Conservation (phyloP, 1,284 basidiomycete species). For the Fomitopsis schrenkii region DNA sequence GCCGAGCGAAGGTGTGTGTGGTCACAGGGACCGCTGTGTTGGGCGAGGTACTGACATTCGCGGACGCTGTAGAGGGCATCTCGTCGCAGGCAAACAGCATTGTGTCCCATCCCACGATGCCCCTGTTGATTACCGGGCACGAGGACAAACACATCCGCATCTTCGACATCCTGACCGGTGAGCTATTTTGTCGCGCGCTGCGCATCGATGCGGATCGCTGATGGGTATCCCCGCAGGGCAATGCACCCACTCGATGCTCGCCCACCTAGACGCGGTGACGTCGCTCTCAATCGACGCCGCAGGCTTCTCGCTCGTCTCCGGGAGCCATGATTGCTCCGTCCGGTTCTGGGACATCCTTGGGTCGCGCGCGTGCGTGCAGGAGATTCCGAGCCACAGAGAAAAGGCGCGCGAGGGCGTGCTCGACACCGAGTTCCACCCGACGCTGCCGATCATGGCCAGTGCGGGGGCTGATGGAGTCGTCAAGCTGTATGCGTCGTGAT, state of each 20-base stretch:
- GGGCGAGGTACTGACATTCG: not conserved
- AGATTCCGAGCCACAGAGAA: constrained; percentile 83
- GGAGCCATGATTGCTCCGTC: constrained; percentile 90
- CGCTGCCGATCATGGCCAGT: constrained; percentile 85
- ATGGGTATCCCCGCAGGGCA: constrained; percentile 45
- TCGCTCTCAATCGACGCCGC: constrained; percentile 86
- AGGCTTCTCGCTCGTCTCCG: constrained; percentile 85
- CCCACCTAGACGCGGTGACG: constrained; percentile 90
- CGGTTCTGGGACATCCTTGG: constrained; percentile 95
- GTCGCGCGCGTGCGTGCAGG: constrained; percentile 80
- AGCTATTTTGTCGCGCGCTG: constrained; percentile 19
- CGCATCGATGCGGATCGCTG: constrained; percentile 5
- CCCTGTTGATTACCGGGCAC: constrained; percentile 85
- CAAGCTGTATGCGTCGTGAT: constrained; percentile 84
- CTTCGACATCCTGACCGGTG: constrained; percentile 82
- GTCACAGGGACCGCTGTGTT: not conserved
- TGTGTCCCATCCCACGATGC: constrained; percentile 88
- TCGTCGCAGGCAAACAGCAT: constrained; percentile 87
- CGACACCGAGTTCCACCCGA: constrained; percentile 81
- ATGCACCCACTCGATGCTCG: constrained; percentile 86
- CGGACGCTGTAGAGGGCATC: constrained; percentile 54
- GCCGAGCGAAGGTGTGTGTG: constrained; percentile 60
- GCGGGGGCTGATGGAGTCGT: constrained; percentile 95
- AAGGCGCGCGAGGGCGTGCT: constrained; percentile 90
- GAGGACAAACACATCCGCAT: constrained; percentile 93